Evolutionary conservation across 768 basidiomycete species (phyloP), one percentile per base, ranked within the genome.

Genomic region (Russula dissimulans): DNA sequence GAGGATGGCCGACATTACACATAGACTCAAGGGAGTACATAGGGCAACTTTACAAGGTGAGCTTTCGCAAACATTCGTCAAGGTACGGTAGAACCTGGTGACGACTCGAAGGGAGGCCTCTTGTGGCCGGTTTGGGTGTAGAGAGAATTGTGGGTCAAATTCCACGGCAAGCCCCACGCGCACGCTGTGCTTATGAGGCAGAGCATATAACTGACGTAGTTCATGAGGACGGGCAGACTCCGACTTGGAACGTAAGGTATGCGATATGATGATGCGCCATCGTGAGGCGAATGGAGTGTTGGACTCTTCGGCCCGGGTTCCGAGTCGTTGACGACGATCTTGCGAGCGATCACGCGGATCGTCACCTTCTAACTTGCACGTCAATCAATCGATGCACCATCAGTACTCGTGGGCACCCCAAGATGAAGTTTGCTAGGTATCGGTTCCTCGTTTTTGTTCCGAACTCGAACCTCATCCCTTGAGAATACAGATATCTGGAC

Each of bases 351-450:
- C 36, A 38, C 36, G 36, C 36, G 9, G 36, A 38, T 38, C 36
- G 36, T 5, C 8, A 38, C 34, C 7, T 36, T 36, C 34, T 36
- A 10, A 36, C 34, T 36, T 36, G 34, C 2, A 36, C 14, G 39
- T 41, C 15, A 41, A 12, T 11, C 10, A 14, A 14, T 12, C 1
- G 4, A 1, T 14, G 4, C 10, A 15, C 15, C 4, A 4, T 41
- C 14, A 41, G 10, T 41, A 38, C 39, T 41, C 14, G 22, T 17
- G 17, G 52, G 6, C 0, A 50, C 10, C 38, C 6, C 31, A 42
- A 17, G 17, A 65, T 65, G 65, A 65, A 65, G 42, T 65, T 65
- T 54, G 62, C 65, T 8, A 59, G 62, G 65, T 65, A 53, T 42
- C 44, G 41, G 18, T 55, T 42, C 26, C 26, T 14, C 39, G 14